phyloP scores from a whole-genome alignment of 805 yeast genomes.

The Saccharomyces eubayanus region DNA sequence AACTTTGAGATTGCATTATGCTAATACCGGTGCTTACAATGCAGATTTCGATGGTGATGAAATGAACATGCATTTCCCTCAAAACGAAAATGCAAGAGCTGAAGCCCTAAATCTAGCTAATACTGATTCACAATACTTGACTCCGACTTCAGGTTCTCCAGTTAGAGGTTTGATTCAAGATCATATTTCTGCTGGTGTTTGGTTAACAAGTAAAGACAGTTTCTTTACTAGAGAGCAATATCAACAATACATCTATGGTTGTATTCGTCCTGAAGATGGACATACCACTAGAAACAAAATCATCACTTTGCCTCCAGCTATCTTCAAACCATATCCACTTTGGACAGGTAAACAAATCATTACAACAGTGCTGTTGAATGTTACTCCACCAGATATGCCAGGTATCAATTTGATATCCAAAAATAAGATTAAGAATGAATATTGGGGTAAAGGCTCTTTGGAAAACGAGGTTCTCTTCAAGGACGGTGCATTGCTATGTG shows the following conservation, averaged over 20 bases:
- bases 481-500: slow-evolving; percentile 81
- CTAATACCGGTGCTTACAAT: slow-evolving; percentile 97
- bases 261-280: slow-evolving; percentile 95
- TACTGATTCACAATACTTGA: slow-evolving; percentile 93
- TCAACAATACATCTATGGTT: slow-evolving; percentile 88
- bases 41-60: slow-evolving; percentile 99
- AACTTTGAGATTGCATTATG: slow-evolving; percentile 92
- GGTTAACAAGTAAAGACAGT: slow-evolving; percentile 90
- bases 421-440: slow-evolving; percentile 87
- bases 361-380: slow-evolving; percentile 81
- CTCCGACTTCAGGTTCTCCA: slow-evolving; percentile 98
- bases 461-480: slow-evolving; percentile 83
- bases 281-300: slow-evolving; percentile 68
- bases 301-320: slow-evolving; percentile 80
- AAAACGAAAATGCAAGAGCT: slow-evolving; percentile 92
- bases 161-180: slow-evolving; percentile 98
- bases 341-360: slow-evolving; percentile 99
- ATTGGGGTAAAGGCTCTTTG: slow-evolving; percentile 80
- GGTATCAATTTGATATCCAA: slow-evolving; percentile 79
- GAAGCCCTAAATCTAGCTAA: slow-evolving; percentile 93
- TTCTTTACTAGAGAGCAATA: slow-evolving; percentile 86
- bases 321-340: slow-evolving; percentile 75
- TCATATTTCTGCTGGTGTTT: slow-evolving; percentile 97
- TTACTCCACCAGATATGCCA: slow-evolving; percentile 80
- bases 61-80: slow-evolving; percentile 99